These are phyloP conservation scores for Sporothrix mexicana DNA, from an alignment of 2,329 filamentous ascomycete species.

Conservation along the genomic window DNA sequence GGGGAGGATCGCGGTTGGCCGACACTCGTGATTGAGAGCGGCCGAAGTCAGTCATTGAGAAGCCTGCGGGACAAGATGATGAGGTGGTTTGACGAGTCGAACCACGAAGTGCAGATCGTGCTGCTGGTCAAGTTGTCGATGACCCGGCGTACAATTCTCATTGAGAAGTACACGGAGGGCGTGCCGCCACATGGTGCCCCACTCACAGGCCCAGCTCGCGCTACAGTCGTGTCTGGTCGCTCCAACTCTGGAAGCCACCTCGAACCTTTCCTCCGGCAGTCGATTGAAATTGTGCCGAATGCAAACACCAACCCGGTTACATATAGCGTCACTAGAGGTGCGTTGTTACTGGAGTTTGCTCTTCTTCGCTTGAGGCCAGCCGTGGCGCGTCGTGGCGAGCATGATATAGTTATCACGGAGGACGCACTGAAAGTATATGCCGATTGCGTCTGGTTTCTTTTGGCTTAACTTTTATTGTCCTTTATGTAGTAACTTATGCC, in stretches of 20 bases:
- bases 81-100: background rate
- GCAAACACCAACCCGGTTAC: background rate
- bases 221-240: background rate
- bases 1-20: background rate
- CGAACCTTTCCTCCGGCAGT: background rate
- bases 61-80: background rate
- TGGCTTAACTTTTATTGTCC: background rate
- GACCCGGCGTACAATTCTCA: background rate
- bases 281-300: background rate
- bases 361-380: background rate
- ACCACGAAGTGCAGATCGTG: background rate
- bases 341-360: background rate
- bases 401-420: background rate
- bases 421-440: background rate
- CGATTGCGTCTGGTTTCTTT: background rate
- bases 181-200: background rate
- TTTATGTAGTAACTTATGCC: background rate
- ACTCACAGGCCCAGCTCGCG: background rate
- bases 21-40: background rate
- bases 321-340: slow-evolving; percentile 4
- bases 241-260: background rate
- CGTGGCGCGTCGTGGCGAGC: background rate
- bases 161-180: slow-evolving; percentile 1
- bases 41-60: background rate
- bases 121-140: background rate